Conservation (phyloP, 2,329 filamentous ascomycete species). For the Fusarium miscanthi region DNA sequence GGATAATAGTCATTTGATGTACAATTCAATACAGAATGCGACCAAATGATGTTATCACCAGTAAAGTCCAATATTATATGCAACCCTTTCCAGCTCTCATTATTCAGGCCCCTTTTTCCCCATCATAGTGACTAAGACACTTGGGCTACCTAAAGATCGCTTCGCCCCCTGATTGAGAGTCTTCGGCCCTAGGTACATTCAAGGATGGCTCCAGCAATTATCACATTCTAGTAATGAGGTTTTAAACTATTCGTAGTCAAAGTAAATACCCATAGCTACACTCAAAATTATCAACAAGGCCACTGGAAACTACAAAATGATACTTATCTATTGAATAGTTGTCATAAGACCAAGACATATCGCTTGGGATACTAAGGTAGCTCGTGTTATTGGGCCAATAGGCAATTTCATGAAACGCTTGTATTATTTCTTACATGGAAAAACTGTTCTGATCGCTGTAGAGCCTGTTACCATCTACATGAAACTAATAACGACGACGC, state of each 20-base stretch:
- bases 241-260: background rate
- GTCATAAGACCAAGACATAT: background rate
- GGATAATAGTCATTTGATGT: background rate
- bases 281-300: background rate
- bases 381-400: background rate
- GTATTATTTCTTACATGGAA: conserved; percentile 5
- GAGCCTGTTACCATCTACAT: conserved; percentile 28
- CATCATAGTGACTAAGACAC: background rate
- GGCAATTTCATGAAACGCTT: background rate
- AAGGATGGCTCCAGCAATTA: background rate
- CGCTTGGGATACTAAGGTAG: background rate
- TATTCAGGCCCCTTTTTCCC: background rate
- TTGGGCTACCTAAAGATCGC: background rate
- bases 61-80: background rate
- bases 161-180: background rate
- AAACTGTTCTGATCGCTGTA: conserved; percentile 6
- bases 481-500: conserved; percentile 17
- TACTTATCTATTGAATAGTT: background rate
- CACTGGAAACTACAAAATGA: background rate
- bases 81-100: background rate
- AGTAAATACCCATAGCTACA: background rate
- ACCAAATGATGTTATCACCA: background rate
- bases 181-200: background rate
- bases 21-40: background rate
- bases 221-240: background rate